A percentile compares a stretch with the other conserved stretches of the same genome.
phyloP scores from a whole-genome alignment of 2,329 filamentous ascomycete genomes.

The Alternaria novae-zelandiae region DNA sequence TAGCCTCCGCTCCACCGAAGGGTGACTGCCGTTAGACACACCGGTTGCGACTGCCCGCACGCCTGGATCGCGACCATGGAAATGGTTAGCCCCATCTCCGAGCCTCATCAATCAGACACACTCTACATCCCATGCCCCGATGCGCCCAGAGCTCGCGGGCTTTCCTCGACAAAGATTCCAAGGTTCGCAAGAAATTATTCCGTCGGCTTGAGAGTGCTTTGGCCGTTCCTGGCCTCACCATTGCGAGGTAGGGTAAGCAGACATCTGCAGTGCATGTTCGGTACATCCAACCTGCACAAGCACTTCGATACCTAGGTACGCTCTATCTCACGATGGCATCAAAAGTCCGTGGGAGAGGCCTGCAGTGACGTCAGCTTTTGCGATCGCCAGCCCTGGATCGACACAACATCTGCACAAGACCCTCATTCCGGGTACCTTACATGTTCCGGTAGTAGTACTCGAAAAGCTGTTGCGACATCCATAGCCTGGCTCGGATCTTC shows the following conservation, averaged over 20 bases:
- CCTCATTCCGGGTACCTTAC: slow-evolving; percentile 1
- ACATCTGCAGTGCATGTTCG: not conserved
- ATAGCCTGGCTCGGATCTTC: not conserved
- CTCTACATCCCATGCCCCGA: not conserved
- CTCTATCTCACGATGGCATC: not conserved
- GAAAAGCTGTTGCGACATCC: not conserved
- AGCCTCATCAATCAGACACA: slow-evolving; percentile 10
- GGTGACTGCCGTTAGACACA: slow-evolving; percentile 6
- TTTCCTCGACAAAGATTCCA: not conserved
- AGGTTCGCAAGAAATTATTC: not conserved
- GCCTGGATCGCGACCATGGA: slow-evolving; percentile 9
- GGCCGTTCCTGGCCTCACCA: not conserved
- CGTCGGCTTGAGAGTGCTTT: not conserved
- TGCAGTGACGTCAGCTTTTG: slow-evolving; percentile 4
- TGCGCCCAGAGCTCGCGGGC: not conserved
- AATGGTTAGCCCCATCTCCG: slow-evolving; percentile 2
- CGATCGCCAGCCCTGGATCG: not conserved
- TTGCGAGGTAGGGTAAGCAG: not conserved
- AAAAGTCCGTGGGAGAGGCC: not conserved
- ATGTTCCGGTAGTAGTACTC: not conserved
- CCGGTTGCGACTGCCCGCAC: slow-evolving; percentile 17
- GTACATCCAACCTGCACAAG: not conserved
- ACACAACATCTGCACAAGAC: not conserved
- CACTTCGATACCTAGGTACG: not conserved
- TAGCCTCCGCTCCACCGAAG: slow-evolving; percentile 29